Evolutionary conservation across 805 yeast species (phyloP).

Genomic region (Zygosaccharomyces rouxii): DNA sequence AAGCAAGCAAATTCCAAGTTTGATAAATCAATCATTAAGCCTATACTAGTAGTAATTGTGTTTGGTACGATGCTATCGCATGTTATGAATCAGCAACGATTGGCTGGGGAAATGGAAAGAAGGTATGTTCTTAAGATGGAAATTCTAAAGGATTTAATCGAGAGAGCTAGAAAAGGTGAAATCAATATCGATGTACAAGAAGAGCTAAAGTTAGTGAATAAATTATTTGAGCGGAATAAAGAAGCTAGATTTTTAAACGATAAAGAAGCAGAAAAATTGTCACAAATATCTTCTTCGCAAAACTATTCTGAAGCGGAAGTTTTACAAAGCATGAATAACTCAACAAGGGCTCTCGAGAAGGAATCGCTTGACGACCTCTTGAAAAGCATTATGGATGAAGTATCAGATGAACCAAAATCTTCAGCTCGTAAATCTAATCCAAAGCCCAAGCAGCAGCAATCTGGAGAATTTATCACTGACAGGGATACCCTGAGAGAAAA

Average conservation of each 20-base stretch:
- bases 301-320: conserved; percentile 19
- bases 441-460: not conserved
- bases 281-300: conserved; percentile 7
- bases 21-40: conserved; percentile 37
- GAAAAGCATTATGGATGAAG: conserved; percentile 25
- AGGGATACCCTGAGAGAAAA: conserved; percentile 15
- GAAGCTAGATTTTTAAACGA: conserved; percentile 19
- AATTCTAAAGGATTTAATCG: conserved; percentile 39
- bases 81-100: conserved; percentile 41
- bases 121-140: conserved; percentile 37
- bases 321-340: conserved; percentile 25
- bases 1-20: conserved; percentile 20
- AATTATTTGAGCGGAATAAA: conserved; percentile 27
- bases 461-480: conserved; percentile 22
- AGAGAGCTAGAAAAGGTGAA: conserved; percentile 38
- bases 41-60: conserved; percentile 40
- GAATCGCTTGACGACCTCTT: conserved; percentile 33
- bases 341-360: conserved; percentile 18
- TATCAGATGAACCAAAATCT: conserved; percentile 13
- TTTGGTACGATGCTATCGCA: conserved; percentile 47
- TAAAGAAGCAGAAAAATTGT: conserved; percentile 12
- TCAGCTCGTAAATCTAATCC: not conserved
- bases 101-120: conserved; percentile 38
- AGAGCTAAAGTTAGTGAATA: conserved; percentile 40
- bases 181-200: conserved; percentile 37